phyloP scores from a whole-genome alignment of 441 rosid genomes.

The Macaranga tanarius region DNA sequence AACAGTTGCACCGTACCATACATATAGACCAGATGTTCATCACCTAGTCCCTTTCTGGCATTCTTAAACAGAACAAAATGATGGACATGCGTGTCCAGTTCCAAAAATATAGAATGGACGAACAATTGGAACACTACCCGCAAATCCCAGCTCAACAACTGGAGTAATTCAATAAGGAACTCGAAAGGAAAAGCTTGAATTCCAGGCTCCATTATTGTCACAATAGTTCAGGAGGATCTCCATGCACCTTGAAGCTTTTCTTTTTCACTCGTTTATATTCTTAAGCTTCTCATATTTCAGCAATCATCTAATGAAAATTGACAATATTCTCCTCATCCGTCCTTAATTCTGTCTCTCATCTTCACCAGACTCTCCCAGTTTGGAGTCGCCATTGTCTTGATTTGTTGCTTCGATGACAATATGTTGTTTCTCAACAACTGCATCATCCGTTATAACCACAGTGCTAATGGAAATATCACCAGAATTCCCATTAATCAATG shows the following conservation, averaged over 20 bases:
- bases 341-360: conserved; percentile 10
- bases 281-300: not conserved
- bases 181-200: not conserved
- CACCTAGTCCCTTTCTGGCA: not conserved
- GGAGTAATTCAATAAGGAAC: not conserved
- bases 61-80: conserved; percentile 10
- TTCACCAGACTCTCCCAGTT: conserved; percentile 15
- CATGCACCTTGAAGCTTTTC: not conserved
- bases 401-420: conserved; percentile 10
- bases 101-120: conserved; percentile 9
- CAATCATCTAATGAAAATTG: not conserved
- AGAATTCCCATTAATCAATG: conserved; percentile 13
- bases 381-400: conserved; percentile 12
- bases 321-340: conserved; percentile 8
- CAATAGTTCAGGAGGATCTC: not conserved
- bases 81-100: not conserved
- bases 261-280: not conserved
- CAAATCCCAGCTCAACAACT: not conserved
- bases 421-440: conserved; percentile 11
- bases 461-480: conserved; percentile 11
- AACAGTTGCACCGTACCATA: conserved; percentile 2
- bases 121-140: not conserved
- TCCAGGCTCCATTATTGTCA: not conserved
- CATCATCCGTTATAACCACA: conserved; percentile 15
- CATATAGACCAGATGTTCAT: not conserved